phyloP scores from a whole-genome alignment of 192 early-diverging fungal genomes.

The Phycomyces blakesleeanus region DNA sequence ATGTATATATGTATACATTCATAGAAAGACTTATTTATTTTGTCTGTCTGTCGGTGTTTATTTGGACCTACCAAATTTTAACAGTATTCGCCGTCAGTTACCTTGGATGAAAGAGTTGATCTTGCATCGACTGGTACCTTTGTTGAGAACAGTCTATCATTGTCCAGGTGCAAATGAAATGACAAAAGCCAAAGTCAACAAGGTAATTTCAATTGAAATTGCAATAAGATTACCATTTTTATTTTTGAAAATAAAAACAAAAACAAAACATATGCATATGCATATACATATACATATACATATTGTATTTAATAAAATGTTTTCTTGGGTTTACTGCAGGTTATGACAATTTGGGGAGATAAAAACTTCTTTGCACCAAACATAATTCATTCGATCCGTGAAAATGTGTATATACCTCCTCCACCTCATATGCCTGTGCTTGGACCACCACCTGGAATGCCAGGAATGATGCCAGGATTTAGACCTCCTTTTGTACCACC shows the following conservation, averaged over 20 bases:
- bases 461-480: background rate
- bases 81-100: constrained; percentile 40
- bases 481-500: background rate
- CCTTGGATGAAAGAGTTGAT: constrained; percentile 47
- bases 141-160: constrained; percentile 45
- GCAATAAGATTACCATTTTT: too few species aligned
- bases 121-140: constrained; percentile 37
- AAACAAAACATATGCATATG: too few species aligned
- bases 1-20: too few species aligned
- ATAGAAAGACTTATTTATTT: background rate
- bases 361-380: constrained; percentile 31
- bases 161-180: constrained; percentile 36
- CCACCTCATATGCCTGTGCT: background rate
- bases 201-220: constrained; percentile 40
- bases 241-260: too few species aligned
- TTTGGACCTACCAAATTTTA: background rate
- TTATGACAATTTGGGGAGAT: constrained; percentile 39
- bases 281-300: too few species aligned
- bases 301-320: too few species aligned
- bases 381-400: constrained; percentile 30
- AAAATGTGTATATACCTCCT: constrained; percentile 18
- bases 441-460: background rate
- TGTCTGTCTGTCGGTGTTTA: too few species aligned
- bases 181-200: constrained; percentile 43
- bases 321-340: constrained; percentile 22